Percentiles rank a stretch among this genome's conserved stretches.
phyloP scores from a whole-genome alignment of 768 basidiomycete genomes.

The Rhodotorula diobovata region DNA sequence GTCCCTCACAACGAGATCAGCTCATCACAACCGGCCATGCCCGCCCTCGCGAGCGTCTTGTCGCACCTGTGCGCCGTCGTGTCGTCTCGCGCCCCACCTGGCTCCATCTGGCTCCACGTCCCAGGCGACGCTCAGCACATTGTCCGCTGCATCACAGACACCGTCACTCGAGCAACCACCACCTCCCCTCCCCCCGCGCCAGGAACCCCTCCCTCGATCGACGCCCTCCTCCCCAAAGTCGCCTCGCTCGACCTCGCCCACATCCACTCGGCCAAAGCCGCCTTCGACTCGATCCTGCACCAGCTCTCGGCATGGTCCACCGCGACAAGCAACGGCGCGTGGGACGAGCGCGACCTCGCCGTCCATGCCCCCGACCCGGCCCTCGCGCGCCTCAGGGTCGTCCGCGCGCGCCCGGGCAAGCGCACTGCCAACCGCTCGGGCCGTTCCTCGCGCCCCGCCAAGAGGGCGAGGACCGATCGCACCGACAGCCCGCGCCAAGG shows the following conservation, averaged over 20 bases:
- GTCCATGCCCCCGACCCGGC: conserved; percentile 19
- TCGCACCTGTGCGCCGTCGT: conserved; percentile 4
- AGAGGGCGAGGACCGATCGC: not conserved
- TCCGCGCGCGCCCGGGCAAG: not conserved
- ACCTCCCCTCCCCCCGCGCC: not conserved
- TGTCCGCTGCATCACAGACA: not conserved
- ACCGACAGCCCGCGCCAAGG: not conserved
- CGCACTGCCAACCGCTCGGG: not conserved
- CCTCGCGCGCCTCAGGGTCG: conserved; percentile 12
- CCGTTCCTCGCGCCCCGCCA: not conserved
- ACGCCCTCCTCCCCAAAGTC: conserved; percentile 23
- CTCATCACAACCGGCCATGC: not conserved
- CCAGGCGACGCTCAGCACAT: not conserved
- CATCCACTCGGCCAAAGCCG: conserved; percentile 19
- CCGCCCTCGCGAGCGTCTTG: conserved; percentile 3
- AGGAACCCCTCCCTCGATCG: conserved; percentile 2
- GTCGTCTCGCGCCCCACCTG: not conserved
- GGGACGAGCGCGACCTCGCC: conserved; percentile 11
- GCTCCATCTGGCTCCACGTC: conserved; percentile 13
- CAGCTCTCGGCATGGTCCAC: conserved; percentile 7
- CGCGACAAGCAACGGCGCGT: not conserved
- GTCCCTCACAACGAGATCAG: too few relatives aligned
- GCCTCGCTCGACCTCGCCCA: conserved; percentile 24
- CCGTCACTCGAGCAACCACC: not conserved
- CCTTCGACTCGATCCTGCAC: conserved; percentile 22